Base-by-base conservation (phyloP, 768 basidiomycete species). In the Pholiota microspora region DNA sequence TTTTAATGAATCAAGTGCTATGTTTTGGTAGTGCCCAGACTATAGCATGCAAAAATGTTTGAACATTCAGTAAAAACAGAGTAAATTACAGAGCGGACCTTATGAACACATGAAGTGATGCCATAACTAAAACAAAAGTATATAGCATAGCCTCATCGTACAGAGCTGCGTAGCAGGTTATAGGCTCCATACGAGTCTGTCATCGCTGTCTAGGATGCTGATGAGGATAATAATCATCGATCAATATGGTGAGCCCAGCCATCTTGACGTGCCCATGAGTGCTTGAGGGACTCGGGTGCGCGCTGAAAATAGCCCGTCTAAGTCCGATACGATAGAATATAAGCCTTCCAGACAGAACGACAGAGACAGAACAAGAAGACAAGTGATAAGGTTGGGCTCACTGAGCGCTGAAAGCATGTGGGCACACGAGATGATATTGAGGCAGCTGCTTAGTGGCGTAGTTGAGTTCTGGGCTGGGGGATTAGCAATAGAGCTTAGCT, bases 181-280 rank as follows among this genome's bases (percentile, higher is more conserved):
- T 16, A 42, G 18, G 40, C 40, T 12, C 40, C 40, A 42, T 42
- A 23, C 6, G 21, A 18, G 40, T 18, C 40, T 42, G 40, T 42
- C 40, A 42, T 21, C 9, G 40, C 40, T 42, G 40, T 42, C 40
- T 4, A 42, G 40, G 40, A 42, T 23, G 40, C 9, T 42, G 40
- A 42, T 42, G 40, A 42, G 23, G 40, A 42, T 42, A 42, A 42
- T 21, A 42, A 42, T 42, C 38, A 40, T 40, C 40, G 40, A 42
- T 42, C 40, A 42, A 42, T 23, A 42, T 21, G 40, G 40, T 42
- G 40, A 12, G 36, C 21, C 40, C 40, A 42, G 40, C 18, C 21
- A 42, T 24, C 5, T 36, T 42, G 40, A 42, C 40, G 40, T 42
- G 40, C 40, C 6, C 40, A 42, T 42, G 40, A 42, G 40, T 31